Base-by-base conservation (phyloP, 306 rosid species). In the Cicer pinnatifidum region DNA sequence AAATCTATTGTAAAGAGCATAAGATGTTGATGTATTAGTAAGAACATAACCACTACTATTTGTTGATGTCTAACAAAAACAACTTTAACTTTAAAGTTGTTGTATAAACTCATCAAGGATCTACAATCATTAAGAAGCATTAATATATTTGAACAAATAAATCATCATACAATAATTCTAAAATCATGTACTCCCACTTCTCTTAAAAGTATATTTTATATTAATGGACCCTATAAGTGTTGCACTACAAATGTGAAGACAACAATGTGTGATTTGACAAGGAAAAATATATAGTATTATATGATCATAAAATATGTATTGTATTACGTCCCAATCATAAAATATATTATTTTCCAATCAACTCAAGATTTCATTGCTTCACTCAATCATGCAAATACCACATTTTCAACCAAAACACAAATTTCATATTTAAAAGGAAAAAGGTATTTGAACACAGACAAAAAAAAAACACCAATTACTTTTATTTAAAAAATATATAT, bases 321-420 rank as follows among this genome's bases (percentile, higher is more conserved):
- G 13, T 35, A 64, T 51, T 38, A 37, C 12, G 5, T 71, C 50
- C 16, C 48, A 40, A 43, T 19, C 65, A 48, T 6, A 69, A 67
- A 48, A 58, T 10, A 47, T 44, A 72, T 57, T 53, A 71, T 23
- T 71, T 78, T 51, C 17, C 67, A 20, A 71, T 40, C 72, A 71
- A 70, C 53, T 13, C 67, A 54, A 23, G 67, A 66, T 77, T 67
- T 72, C 35, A 15, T 50, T 48, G 76, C 59, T 77, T 67, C 72
- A 54, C 19, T 48, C 73, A 77, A 77, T 82, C 43, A 82, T 50
- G 51, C 62, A 16, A 40, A 12, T 51, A 39, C 12, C 9, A 9
- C 43, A 4, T 65, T 64, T 40, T 15, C 40, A 48, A 9, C 43
- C 10, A 28, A 9, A 66, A 39, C 11, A 16, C 13, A 35, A 10